Evolutionary conservation across 768 basidiomycete genomes (phyloP), one percentile per base, ranked within the genome.

Genomic region (Hericium alpestre): DNA sequence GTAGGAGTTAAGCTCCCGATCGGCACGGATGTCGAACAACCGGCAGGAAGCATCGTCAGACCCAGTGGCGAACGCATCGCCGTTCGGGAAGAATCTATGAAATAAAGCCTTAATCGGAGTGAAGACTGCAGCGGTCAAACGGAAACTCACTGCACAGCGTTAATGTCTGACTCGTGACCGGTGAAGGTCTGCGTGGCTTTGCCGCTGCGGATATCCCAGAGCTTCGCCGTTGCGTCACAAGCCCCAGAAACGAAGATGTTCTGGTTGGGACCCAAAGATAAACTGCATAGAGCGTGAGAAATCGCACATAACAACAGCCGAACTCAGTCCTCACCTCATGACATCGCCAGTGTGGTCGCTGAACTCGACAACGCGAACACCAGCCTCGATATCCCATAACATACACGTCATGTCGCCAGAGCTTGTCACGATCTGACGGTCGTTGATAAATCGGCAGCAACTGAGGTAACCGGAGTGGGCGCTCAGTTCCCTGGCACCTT

Each of bases 371-470:
- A 94, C 89, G 60, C 95, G 78, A 1, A 95, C 93, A 62, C 95
- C 96, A 23, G 93, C 92, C 72, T 99, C 95, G 59, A 99, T 92
- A 72, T 99, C 95, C 95, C 96, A 99, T 27, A 98, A 80, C 94
- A 99, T 98, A 71, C 95, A 99, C 37, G 95, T 96, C 95, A 99
- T 99, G 70, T 99, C 95, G 55, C 95, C 95, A 38, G 94, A 97
- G 65, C 84, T 87, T 38, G 95, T 99, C 61, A 99, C 88, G 66
- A 99, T 99, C 78, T 99, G 95, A 54, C 95, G 82, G 73, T 99
- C 95, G 66, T 93, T 98, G 76, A 99, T 86, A 76, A 99, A 99
- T 46, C 95, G 84, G 75, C 95, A 99, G 77, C 95, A 99, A 66
- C 86, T 89, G 64, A 99, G 87, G 70, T 99, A 99, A 27, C 95